Evolutionary conservation across 768 basidiomycete species (phyloP).

Genomic region (Suillus tomentosus): DNA sequence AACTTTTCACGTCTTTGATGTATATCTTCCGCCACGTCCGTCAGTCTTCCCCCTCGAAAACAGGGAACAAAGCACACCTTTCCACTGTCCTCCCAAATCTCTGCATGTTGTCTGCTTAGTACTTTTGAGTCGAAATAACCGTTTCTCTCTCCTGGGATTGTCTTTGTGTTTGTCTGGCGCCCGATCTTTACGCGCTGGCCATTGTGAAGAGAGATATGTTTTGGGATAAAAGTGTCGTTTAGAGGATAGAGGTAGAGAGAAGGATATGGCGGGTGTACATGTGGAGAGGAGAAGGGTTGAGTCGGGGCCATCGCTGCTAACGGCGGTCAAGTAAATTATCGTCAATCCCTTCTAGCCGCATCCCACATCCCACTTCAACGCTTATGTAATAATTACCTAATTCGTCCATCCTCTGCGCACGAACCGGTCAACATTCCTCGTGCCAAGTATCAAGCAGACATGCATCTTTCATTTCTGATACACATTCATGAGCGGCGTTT

Average conservation of each 20-base stretch:
- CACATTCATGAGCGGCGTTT: neutral
- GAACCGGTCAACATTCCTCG: neutral
- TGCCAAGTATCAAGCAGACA: neutral
- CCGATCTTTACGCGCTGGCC: conserved; percentile 87
- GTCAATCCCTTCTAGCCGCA: conserved; percentile 5
- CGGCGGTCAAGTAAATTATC: conserved; percentile 12
- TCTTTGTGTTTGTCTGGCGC: conserved; percentile 94
- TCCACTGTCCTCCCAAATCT: conserved; percentile 93
- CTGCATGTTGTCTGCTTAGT: conserved; percentile 91
- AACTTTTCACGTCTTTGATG: conserved; percentile 98
- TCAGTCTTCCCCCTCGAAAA: conserved; percentile 16
- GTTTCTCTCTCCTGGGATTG: conserved; percentile 88
- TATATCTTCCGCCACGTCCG: conserved; percentile 61
- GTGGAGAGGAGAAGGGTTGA: conserved; percentile 32
- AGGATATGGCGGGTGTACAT: conserved; percentile 30
- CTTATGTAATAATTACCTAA: conserved; percentile 7
- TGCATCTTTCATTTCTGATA: neutral
- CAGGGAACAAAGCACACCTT: conserved; percentile 56
- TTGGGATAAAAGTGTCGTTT: conserved; percentile 93
- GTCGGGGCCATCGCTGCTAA: conserved; percentile 35
- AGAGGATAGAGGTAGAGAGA: conserved; percentile 83
- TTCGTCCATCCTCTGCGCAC: neutral
- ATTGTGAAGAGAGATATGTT: conserved; percentile 79
- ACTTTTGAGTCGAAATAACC: conserved; percentile 98
- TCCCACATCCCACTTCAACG: conserved; percentile 6